These are phyloP conservation scores for Effrenium voratum DNA, from an alignment of 73 alveolate genomes.

Conservation along the genomic window DNA sequence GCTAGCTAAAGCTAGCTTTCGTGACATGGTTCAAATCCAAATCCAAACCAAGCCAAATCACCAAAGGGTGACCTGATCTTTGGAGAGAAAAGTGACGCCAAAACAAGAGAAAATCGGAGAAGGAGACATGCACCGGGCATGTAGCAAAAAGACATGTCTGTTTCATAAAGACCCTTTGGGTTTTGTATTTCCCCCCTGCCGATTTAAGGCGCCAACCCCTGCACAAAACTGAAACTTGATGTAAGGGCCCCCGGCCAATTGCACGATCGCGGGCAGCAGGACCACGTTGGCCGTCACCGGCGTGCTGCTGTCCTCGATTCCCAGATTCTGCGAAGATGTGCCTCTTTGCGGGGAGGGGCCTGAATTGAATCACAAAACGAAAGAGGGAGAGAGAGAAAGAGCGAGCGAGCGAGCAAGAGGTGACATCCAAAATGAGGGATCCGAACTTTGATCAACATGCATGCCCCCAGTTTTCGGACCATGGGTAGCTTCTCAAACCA, in stretches of 20 bases:
- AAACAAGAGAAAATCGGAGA: too few relatives aligned
- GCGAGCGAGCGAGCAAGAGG: background rate
- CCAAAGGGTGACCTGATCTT: too few relatives aligned
- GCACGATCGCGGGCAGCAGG: slow-evolving; percentile 55
- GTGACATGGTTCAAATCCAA: too few relatives aligned
- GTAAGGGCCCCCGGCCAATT: background rate
- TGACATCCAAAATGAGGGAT: background rate
- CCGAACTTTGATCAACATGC: background rate
- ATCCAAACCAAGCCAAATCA: too few relatives aligned
- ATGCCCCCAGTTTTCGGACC: background rate
- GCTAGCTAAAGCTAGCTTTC: too few relatives aligned
- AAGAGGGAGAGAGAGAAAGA: background rate
- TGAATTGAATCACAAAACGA: background rate
- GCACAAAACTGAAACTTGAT: background rate
- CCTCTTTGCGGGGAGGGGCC: background rate
- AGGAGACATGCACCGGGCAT: too few relatives aligned
- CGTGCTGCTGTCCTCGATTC: slow-evolving; percentile 8
- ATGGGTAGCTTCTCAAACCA: background rate
- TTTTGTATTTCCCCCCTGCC: too few relatives aligned
- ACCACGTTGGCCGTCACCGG: slow-evolving; percentile 80
- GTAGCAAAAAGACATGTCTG: too few relatives aligned
- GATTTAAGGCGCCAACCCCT: too few relatives aligned
- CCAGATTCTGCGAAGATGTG: background rate
- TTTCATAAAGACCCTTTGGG: too few relatives aligned
- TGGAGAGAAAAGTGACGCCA: too few relatives aligned